These are phyloP conservation scores for Heritiera littoralis DNA, from an alignment of 345 rosid genomes.

Conservation along the genomic window DNA sequence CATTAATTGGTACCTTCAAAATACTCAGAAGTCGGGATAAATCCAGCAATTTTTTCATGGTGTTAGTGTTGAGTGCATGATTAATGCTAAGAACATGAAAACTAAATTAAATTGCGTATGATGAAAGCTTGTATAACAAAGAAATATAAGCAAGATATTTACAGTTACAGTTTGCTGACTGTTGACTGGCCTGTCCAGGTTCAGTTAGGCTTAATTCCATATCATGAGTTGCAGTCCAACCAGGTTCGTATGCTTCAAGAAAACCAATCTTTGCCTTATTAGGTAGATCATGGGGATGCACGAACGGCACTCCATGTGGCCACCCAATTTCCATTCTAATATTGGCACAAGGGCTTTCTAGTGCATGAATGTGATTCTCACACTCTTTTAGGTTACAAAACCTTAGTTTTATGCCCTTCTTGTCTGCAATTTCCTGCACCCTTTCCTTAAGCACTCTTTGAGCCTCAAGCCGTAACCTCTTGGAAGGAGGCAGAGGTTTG, in stretches of 20 bases:
- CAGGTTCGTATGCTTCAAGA: slow-evolving; percentile 97
- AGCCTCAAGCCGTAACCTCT: slow-evolving; percentile 90
- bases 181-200: slow-evolving; percentile 72
- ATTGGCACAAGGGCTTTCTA: slow-evolving; percentile 78
- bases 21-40: neutral
- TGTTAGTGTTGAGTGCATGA: neutral
- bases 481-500: slow-evolving; percentile 92
- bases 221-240: slow-evolving; percentile 83
- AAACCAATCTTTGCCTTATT: slow-evolving; percentile 91
- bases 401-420: slow-evolving; percentile 82
- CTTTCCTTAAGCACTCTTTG: slow-evolving; percentile 93
- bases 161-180: slow-evolving; percentile 52
- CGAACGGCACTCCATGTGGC: slow-evolving; percentile 96
- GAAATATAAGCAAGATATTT: slow-evolving; percentile 26
- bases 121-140: neutral
- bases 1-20: neutral
- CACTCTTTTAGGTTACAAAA: slow-evolving; percentile 93
- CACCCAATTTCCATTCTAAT: slow-evolving; percentile 85
- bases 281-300: slow-evolving; percentile 96
- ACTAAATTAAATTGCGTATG: neutral
- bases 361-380: slow-evolving; percentile 70
- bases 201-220: slow-evolving; percentile 72
- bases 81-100: neutral
- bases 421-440: slow-evolving; percentile 97
- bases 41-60: neutral